A percentile compares a stretch with the other conserved stretches of the same genome.
Conservation (phyloP, 805 yeast genomes). For the Candida chilensis region DNA sequence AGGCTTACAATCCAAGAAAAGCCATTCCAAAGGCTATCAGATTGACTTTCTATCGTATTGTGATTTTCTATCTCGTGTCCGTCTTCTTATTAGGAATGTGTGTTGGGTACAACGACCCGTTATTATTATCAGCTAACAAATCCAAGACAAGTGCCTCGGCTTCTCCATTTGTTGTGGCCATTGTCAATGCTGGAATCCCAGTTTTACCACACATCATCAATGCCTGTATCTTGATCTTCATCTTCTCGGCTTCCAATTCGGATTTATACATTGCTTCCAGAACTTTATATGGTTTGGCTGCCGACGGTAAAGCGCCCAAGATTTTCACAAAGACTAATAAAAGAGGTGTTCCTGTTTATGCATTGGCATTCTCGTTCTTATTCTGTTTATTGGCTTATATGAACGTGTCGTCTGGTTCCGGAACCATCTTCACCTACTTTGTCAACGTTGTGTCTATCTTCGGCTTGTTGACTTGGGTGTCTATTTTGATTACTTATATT, state of each 20-base stretch:
- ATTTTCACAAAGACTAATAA: slow-evolving; percentile 56
- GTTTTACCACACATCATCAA: slow-evolving; percentile 72
- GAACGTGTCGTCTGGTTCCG: slow-evolving; percentile 50
- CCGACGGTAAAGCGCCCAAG: slow-evolving; percentile 67
- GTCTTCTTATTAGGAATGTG: slow-evolving; percentile 60
- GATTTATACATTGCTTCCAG: slow-evolving; percentile 74
- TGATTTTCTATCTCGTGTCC: slow-evolving; percentile 52
- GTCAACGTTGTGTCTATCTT: slow-evolving; percentile 72
- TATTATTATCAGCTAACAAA: slow-evolving; percentile 39
- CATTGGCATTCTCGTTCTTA: slow-evolving; percentile 37
- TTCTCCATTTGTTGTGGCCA: slow-evolving; percentile 81
- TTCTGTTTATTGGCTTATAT: slow-evolving; percentile 66
- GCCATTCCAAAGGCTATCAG: slow-evolving; percentile 66
- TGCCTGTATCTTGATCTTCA: slow-evolving; percentile 68
- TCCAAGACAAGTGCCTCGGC: slow-evolving; percentile 53
- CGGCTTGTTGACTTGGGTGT: slow-evolving; percentile 68
- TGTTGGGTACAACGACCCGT: slow-evolving; percentile 50
- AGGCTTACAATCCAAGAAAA: slow-evolving; percentile 59
- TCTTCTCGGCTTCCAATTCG: slow-evolving; percentile 75
- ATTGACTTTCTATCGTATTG: slow-evolving; percentile 61
- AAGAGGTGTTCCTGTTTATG: slow-evolving; percentile 62
- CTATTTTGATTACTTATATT: slow-evolving; percentile 60
- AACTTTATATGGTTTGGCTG: slow-evolving; percentile 62
- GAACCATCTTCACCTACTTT: slow-evolving; percentile 54
- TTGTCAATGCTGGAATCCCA: slow-evolving; percentile 51